phyloP scores from a whole-genome alignment of 2,329 filamentous ascomycete genomes.

The Alternaria brassicicola region DNA sequence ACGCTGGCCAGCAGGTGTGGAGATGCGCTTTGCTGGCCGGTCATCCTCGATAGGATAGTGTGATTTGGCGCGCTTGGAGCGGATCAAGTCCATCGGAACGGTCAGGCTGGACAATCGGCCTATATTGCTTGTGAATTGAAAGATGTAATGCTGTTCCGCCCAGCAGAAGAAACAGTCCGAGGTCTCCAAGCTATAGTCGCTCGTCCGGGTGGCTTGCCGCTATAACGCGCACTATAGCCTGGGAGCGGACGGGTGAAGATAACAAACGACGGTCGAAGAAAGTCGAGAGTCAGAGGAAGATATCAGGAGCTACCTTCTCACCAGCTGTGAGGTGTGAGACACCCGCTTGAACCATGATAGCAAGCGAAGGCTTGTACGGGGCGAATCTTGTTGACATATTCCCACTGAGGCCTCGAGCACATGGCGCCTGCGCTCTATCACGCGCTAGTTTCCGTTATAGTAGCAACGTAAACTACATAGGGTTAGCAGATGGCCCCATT shows the following conservation, averaged over 20 bases:
- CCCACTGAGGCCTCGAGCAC: slow-evolving; percentile 16
- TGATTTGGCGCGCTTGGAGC: slow-evolving; percentile 26
- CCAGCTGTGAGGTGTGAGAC: background rate
- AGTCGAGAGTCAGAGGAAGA: slow-evolving; percentile 3
- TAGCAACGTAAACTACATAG: slow-evolving; percentile 4
- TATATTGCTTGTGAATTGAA: background rate
- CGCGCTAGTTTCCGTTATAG: slow-evolving; percentile 24
- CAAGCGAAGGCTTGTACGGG: slow-evolving; percentile 15
- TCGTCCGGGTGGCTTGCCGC: slow-evolving; percentile 12
- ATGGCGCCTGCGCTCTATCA: slow-evolving; percentile 26
- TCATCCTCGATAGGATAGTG: slow-evolving; percentile 34
- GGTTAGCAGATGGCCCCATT: slow-evolving; percentile 15
- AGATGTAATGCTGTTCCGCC: background rate
- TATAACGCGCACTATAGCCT: slow-evolving; percentile 9
- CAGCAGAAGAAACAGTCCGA: background rate
- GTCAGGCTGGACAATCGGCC: background rate
- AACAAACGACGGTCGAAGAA: background rate
- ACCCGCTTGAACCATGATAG: background rate
- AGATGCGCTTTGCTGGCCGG: slow-evolving; percentile 50
- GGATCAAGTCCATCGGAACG: slow-evolving; percentile 36
- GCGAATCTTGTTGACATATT: slow-evolving; percentile 4
- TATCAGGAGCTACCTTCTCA: slow-evolving; percentile 1
- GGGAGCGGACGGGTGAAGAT: slow-evolving; percentile 2
- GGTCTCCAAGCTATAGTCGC: background rate
- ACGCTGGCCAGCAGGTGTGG: slow-evolving; percentile 51